phyloP scores from a whole-genome alignment of 164 flowering plant species.

The Macadamia tetraphylla region DNA sequence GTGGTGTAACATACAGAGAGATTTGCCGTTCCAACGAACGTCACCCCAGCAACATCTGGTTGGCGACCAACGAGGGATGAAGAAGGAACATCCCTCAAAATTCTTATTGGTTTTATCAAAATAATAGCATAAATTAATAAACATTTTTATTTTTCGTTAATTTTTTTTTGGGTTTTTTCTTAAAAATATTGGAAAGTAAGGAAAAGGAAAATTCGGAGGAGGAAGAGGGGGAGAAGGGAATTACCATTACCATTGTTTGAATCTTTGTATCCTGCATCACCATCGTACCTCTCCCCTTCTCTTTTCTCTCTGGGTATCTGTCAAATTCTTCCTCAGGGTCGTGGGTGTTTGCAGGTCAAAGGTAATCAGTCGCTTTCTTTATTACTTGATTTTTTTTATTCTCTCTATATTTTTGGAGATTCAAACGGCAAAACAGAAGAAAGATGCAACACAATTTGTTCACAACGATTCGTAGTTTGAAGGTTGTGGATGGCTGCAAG shows the following conservation, averaged over 20 bases:
- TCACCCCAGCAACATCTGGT: not conserved
- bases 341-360: slow-evolving; percentile 4
- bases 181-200: too few relatives aligned
- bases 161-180: not conserved
- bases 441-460: slow-evolving; percentile 31
- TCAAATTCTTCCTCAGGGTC: not conserved
- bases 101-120: not conserved
- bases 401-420: not conserved
- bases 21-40: not conserved
- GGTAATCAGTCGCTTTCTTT: not conserved
- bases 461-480: slow-evolving; percentile 37
- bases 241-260: not conserved
- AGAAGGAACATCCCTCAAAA: not conserved
- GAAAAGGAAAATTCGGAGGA: too few relatives aligned
- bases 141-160: not conserved
- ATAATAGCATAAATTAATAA: too few relatives aligned
- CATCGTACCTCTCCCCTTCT: not conserved
- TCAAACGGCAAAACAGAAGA: not conserved
- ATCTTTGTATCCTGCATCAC: not conserved
- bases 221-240: too few relatives aligned
- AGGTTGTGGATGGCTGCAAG: slow-evolving; percentile 49
- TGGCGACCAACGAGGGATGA: not conserved
- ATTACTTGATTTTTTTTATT: not conserved
- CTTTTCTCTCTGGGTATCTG: not conserved
- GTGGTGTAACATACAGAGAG: not conserved